Conservation (phyloP, 202 grass and related monocot genomes). For the Elaeis oleifera region DNA sequence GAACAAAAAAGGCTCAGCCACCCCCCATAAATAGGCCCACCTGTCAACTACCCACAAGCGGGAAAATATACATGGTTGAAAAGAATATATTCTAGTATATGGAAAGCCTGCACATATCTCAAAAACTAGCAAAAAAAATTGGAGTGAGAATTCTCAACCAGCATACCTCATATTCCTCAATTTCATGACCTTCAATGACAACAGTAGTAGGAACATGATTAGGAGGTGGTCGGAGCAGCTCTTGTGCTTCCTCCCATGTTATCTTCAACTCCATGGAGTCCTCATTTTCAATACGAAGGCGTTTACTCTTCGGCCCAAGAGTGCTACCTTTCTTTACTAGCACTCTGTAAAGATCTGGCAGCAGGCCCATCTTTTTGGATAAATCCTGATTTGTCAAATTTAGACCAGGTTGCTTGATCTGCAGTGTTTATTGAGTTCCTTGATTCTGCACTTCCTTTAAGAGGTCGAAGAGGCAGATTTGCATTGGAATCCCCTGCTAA, state of each 20-base stretch:
- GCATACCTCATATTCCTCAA: constrained; percentile 94
- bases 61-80: too few relatives aligned
- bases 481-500: constrained; percentile 36
- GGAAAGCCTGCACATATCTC: too few relatives aligned
- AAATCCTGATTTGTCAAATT: constrained; percentile 38
- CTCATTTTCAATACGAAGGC: constrained; percentile 81
- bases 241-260: constrained; percentile 98
- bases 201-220: constrained; percentile 55
- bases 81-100: too few relatives aligned
- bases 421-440: constrained; percentile 36
- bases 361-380: constrained; percentile 58
- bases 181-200: constrained; percentile 82
- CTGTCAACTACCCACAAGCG: too few relatives aligned
- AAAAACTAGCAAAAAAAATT: too few relatives aligned
- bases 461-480: constrained; percentile 31
- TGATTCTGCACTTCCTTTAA: constrained; percentile 40
- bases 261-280: constrained; percentile 97
- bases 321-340: constrained; percentile 71
- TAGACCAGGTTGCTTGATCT: constrained; percentile 34
- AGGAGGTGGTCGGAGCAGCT: constrained; percentile 76
- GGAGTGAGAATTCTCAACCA: background rate
- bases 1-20: too few relatives aligned
- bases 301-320: constrained; percentile 73
- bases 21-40: too few relatives aligned
- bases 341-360: constrained; percentile 36